phyloP scores from a whole-genome alignment of 768 basidiomycete genomes.

The Terana coerulea region DNA sequence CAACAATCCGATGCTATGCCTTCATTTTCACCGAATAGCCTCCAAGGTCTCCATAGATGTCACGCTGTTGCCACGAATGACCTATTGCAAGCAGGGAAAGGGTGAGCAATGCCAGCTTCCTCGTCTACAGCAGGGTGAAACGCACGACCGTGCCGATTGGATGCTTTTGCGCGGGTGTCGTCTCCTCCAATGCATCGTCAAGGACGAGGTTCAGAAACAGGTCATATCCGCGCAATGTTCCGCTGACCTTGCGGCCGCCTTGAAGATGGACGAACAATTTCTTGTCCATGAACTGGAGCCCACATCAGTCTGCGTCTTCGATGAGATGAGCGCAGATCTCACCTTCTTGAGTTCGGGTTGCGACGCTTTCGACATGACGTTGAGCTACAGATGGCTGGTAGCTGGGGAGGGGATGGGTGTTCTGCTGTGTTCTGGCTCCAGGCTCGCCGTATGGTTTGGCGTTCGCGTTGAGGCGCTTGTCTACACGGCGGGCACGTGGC shows the following conservation, averaged over 20 bases:
- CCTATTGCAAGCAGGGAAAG: constrained; percentile 42
- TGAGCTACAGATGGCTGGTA: too few relatives aligned
- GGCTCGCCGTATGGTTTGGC: neutral
- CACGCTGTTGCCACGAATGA: constrained; percentile 95
- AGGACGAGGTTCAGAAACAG: constrained; percentile 98
- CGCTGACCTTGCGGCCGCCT: constrained; percentile 94
- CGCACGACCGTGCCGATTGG: constrained; percentile 90
- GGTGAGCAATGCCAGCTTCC: constrained; percentile 6
- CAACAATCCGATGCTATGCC: constrained; percentile 10
- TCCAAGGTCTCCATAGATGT: constrained; percentile 92
- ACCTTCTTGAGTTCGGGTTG: constrained; percentile 99
- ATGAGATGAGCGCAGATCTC: too few relatives aligned
- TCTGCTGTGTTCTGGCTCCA: too few relatives aligned
- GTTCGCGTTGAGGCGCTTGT: neutral
- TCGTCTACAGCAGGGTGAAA: constrained; percentile 14
- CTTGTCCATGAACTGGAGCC: constrained; percentile 98
- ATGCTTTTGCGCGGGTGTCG: constrained; percentile 82
- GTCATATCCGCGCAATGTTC: constrained; percentile 93
- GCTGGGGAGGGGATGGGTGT: too few relatives aligned
- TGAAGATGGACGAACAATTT: constrained; percentile 92
- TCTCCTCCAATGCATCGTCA: constrained; percentile 93
- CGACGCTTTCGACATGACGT: constrained; percentile 80
- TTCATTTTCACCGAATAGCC: constrained; percentile 40
- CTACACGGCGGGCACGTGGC: constrained; percentile 8
- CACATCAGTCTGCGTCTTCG: too few relatives aligned